Evolutionary conservation across 371 early-diverging fungal genomes (phyloP).

Genomic region (Mortierella sp.): DNA sequence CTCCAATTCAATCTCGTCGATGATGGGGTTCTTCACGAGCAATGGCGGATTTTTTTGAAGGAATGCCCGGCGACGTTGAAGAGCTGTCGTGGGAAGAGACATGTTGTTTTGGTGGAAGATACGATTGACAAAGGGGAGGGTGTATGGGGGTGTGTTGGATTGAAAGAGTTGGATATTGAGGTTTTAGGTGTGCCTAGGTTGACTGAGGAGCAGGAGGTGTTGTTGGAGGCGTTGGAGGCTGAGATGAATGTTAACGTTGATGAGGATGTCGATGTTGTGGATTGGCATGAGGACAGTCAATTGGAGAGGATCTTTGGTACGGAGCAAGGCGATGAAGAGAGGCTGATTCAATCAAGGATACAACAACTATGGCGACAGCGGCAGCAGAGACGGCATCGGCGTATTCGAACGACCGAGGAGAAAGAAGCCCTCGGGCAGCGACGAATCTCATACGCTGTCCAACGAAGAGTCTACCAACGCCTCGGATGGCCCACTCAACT

Average conservation of each 20-base stretch:
- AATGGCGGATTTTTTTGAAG: not conserved
- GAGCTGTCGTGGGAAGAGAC: not conserved
- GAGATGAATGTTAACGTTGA: not conserved
- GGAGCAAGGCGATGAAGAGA: too few species aligned
- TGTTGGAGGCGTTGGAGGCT: not conserved
- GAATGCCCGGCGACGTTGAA: not conserved
- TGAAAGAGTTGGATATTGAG: not conserved
- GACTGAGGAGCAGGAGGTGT: not conserved
- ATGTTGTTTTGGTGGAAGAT: not conserved
- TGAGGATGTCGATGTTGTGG: not conserved
- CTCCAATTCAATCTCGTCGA: not conserved
- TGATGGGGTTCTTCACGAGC: not conserved
- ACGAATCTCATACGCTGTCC: not conserved
- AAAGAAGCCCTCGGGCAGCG: not conserved
- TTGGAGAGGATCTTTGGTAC: not conserved
- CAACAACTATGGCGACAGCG: too few species aligned
- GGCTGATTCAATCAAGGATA: too few species aligned
- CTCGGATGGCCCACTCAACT: not conserved
- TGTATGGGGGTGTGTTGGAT: not conserved
- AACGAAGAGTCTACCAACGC: not conserved
- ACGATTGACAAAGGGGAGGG: not conserved
- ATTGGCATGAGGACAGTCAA: not conserved
- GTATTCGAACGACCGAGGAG: not conserved
- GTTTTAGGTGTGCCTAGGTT: not conserved
- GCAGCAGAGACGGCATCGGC: not conserved